Base-by-base conservation (phyloP, 257 asterid species). In the Solanum habrochaites region DNA sequence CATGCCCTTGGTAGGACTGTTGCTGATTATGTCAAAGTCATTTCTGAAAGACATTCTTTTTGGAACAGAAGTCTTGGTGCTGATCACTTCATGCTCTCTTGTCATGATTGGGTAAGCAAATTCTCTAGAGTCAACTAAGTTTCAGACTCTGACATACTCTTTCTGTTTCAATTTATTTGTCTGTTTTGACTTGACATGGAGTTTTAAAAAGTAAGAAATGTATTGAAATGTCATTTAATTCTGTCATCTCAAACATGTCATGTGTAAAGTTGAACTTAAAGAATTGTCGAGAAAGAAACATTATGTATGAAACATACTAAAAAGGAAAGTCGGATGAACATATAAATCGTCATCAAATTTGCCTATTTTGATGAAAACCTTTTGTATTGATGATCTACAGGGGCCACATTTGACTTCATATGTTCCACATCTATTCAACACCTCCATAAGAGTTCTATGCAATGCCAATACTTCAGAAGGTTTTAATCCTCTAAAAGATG, bases 41-140 rank as follows among this genome's bases (percentile, higher is more conserved):
- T 96, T 31, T 72, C 98, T 42, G 83, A 72, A 31, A 93, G 89
- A 45, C 94, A 96, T 85, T 94, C 96, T n/a, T 47, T 92, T 58
- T 96, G 99, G 99, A 96, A 96, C 71, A 89, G 87, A 42, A 95
- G 93, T 62, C 94, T 88, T 16, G 98, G 99, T 4, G 93, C 96
- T 20, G 97, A 96, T 88, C 98, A 96, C 87, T 92, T 94, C 93
- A 95, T 96, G 98, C 91, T 96, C 43, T 94, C 99, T n/a, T 96
- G 98, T 56, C 98, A 96, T 72, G 98, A 96, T 66, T 96, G 99
- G 98, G 99, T 95, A 87, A 40, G 92, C 87, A 62, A 86, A 16
- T 32, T 39, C 27, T 10, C 56, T n/a, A 20, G 40, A 29, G 40
- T 14, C 64, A n/a, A 29, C 67, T 27, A 81, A 81, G 42, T 80